These are phyloP conservation scores for Leccinum fuscescens DNA, from an alignment of 1,284 basidiomycete genomes.

Conservation along the genomic window DNA sequence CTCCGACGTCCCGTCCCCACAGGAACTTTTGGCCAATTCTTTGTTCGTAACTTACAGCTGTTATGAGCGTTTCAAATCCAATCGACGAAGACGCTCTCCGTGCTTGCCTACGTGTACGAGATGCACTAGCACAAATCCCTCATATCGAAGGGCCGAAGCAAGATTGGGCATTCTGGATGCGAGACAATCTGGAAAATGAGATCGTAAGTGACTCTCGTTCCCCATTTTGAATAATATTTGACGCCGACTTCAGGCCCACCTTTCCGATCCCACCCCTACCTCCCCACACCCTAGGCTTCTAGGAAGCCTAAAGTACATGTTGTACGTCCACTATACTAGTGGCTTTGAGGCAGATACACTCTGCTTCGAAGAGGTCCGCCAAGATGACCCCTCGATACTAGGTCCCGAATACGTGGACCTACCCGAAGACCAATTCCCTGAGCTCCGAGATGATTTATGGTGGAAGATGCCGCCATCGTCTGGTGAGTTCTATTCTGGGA, in stretches of 20 bases:
- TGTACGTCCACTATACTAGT: background rate
- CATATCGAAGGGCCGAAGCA: background rate
- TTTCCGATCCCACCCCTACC: background rate
- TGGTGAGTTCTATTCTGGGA: background rate
- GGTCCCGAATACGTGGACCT: background rate
- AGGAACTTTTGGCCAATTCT: background rate
- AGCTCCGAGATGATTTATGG: background rate
- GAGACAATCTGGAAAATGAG: background rate
- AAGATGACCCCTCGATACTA: background rate
- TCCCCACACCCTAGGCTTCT: conserved; percentile 3
- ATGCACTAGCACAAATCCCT: background rate
- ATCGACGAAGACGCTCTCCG: background rate
- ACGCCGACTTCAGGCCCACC: background rate
- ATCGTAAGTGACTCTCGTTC: background rate
- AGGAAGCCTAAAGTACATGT: background rate
- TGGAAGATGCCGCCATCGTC: background rate
- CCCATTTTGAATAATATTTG: background rate
- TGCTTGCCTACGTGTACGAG: background rate
- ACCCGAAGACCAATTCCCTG: background rate
- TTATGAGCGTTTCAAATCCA: background rate
- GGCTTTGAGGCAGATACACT: background rate
- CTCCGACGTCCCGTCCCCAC: background rate
- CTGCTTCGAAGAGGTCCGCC: background rate
- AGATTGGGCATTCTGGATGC: conserved; percentile 2
- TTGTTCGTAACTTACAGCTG: background rate